Percentiles rank a stretch among this genome's conserved stretches.
Conservation (phyloP, 2,329 filamentous ascomycete genomes). For the Aspergillus sojae region DNA sequence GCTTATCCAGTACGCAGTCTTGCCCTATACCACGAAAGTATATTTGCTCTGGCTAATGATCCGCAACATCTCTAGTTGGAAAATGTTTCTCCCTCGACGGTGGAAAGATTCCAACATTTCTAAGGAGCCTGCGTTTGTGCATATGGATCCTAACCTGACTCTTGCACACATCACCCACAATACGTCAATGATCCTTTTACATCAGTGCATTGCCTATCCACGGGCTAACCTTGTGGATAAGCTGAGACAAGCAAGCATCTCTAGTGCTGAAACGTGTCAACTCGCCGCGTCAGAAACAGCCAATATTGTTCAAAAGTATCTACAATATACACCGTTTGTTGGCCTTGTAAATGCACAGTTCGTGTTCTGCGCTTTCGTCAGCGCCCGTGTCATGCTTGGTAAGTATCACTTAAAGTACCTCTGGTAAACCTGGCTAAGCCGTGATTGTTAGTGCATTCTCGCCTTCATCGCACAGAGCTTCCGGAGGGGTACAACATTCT, state of each 20-base stretch:
- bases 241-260: neutral
- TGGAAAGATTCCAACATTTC: neutral
- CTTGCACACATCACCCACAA: slow-evolving; percentile 55
- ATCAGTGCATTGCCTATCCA: slow-evolving; percentile 51
- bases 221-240: slow-evolving; percentile 1
- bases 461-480: neutral
- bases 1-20: neutral
- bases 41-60: neutral
- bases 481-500: neutral
- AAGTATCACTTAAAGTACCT: neutral
- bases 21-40: neutral
- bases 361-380: neutral
- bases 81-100: neutral
- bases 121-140: neutral
- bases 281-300: neutral
- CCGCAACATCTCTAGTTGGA: neutral
- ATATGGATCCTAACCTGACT: slow-evolving; percentile 54
- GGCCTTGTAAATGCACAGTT: neutral
- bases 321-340: neutral
- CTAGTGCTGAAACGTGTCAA: neutral
- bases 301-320: neutral
- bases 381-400: neutral
- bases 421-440: neutral
- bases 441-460: neutral
- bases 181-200: slow-evolving; percentile 52